These are phyloP conservation scores for Emericellopsis atlantica DNA, from an alignment of 2,329 filamentous ascomycete genomes.

Conservation along the genomic window DNA sequence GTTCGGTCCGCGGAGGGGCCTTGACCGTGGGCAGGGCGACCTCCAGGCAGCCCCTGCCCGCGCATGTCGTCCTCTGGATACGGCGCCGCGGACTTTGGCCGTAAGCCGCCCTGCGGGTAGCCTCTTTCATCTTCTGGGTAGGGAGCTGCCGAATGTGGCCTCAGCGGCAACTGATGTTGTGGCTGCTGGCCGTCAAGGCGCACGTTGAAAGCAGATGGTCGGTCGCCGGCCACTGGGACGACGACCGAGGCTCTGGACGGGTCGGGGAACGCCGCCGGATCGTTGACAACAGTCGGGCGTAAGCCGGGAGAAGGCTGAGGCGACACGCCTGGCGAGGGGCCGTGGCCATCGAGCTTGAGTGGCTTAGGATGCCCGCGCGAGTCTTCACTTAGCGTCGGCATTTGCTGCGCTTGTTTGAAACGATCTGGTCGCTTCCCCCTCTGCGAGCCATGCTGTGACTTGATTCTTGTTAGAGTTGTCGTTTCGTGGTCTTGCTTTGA, in stretches of 20 bases:
- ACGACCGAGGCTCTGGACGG: constrained; percentile 25
- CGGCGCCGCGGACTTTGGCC: constrained; percentile 33
- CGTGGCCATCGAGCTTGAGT: constrained; percentile 8
- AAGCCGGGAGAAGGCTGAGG: constrained; percentile 28
- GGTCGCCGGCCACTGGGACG: constrained; percentile 9
- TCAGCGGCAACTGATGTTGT: constrained; percentile 9
- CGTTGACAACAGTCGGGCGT: constrained; percentile 22
- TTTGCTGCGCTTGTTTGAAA: constrained; percentile 36
- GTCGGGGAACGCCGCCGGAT: constrained; percentile 31
- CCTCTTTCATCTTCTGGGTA: constrained; percentile 59
- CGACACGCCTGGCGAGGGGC: constrained; percentile 19
- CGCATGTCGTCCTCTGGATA: constrained; percentile 40
- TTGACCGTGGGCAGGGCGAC: constrained; percentile 17
- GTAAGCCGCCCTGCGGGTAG: constrained; percentile 28
- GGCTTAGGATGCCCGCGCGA: constrained; percentile 7
- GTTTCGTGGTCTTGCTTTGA: constrained; percentile 90
- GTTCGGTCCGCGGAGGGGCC: constrained; percentile 38
- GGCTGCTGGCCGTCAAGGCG: constrained; percentile 25
- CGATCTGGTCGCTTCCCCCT: constrained; percentile 47
- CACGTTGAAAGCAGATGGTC: constrained; percentile 30
- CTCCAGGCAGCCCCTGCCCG: constrained; percentile 7
- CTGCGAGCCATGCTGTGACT: constrained; percentile 62
- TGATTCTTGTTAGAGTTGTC: constrained; percentile 79
- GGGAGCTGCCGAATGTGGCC: constrained; percentile 47
- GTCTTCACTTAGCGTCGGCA: constrained; percentile 36